Conservation (phyloP, 2,329 filamentous ascomycete species). For the Sporothrix schenckii region DNA sequence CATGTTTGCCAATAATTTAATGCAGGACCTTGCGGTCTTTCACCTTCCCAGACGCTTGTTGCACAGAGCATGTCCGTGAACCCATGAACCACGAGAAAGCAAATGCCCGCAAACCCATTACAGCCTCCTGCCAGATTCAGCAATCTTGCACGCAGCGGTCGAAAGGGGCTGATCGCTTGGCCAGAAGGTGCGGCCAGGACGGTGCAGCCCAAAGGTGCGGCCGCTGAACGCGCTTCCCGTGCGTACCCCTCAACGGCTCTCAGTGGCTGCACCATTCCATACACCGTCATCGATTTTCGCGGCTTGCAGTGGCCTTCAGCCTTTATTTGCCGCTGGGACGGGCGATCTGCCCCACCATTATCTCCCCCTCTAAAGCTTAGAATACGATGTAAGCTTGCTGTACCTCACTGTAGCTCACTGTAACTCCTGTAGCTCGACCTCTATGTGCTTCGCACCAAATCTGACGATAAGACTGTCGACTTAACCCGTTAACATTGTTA, state of each 20-base stretch:
- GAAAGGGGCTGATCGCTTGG: too few relatives aligned
- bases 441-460: neutral
- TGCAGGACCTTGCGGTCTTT: neutral
- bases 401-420: neutral
- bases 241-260: constrained; percentile 27
- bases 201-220: neutral
- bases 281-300: constrained; percentile 13
- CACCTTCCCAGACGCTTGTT: too few relatives aligned
- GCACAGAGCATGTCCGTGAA: too few relatives aligned
- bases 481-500: neutral
- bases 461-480: neutral
- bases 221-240: constrained; percentile 22
- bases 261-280: neutral
- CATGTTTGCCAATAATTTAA: neutral
- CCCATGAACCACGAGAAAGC: neutral
- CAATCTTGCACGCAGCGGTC: neutral
- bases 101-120: neutral
- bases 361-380: neutral
- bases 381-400: neutral
- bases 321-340: constrained; percentile 10
- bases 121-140: neutral
- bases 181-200: neutral
- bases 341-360: constrained; percentile 10
- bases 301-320: neutral
- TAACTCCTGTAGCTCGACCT: too few relatives aligned